phyloP scores from a whole-genome alignment of 108 stramenopile genomes.

The Nitzschia sp. region DNA sequence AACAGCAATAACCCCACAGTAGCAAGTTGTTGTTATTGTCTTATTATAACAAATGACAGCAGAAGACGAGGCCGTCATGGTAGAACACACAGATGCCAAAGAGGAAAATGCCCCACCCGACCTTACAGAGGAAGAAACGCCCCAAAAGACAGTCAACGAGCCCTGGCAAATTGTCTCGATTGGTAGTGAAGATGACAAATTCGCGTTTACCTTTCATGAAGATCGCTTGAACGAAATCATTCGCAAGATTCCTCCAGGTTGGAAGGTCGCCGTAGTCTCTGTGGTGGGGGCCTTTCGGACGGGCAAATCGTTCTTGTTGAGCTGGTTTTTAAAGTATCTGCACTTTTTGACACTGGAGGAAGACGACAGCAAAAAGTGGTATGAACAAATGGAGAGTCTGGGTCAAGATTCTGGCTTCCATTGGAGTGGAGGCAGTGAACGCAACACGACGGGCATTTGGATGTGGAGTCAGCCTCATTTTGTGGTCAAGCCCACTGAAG shows the following conservation, averaged over 20 bases:
- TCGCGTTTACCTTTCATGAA: constrained; percentile 88
- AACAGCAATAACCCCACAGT: too few relatives aligned
- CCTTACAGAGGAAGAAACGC: constrained; percentile 2
- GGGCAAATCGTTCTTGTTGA: constrained; percentile 95
- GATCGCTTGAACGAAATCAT: constrained; percentile 76
- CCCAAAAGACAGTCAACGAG: not conserved
- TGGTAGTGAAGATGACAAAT: constrained; percentile 72
- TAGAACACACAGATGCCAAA: constrained; percentile 32
- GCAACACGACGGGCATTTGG: constrained; percentile 99
- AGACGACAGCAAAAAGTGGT: constrained; percentile 56
- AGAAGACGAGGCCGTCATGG: constrained; percentile 32
- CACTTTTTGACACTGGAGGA: constrained; percentile 24
- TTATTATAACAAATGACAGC: not conserved
- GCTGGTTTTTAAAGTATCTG: constrained; percentile 93
- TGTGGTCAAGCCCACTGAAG: constrained; percentile 37
- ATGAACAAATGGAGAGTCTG: constrained; percentile 61
- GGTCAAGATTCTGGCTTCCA: constrained; percentile 75
- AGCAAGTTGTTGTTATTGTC: not conserved
- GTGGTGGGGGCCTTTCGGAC: constrained; percentile 99
- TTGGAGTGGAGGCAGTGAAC: constrained; percentile 94
- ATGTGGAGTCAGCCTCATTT: constrained; percentile 98
- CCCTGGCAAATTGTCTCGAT: constrained; percentile 87
- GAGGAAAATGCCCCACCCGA: not conserved
- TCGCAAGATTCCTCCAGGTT: constrained; percentile 67
- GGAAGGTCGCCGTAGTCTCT: constrained; percentile 93